Evolutionary conservation across 2,329 filamentous ascomycete species (phyloP).

Genomic region (Leptosphaerulina australis): DNA sequence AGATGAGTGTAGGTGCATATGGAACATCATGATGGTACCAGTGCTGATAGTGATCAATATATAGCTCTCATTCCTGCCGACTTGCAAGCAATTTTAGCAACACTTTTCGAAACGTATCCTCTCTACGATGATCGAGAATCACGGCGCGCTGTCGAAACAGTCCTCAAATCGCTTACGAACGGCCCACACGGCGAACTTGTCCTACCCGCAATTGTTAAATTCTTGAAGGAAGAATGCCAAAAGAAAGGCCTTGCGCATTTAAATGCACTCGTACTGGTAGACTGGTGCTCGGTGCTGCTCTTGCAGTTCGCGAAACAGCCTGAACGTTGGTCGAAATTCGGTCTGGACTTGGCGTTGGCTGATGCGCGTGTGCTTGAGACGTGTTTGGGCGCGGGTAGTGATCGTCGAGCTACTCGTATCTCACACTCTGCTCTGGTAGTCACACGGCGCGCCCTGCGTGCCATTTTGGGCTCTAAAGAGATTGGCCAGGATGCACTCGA

Average conservation of each 20-base stretch:
- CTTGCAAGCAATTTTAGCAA: conserved; percentile 64
- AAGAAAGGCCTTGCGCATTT: conserved; percentile 78
- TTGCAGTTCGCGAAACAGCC: conserved; percentile 68
- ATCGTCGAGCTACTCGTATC: conserved; percentile 58
- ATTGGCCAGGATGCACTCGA: conserved; percentile 66
- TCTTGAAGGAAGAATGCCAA: conserved; percentile 72
- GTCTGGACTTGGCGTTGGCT: conserved; percentile 68
- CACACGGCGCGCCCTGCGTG: conserved; percentile 79
- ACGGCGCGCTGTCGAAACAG: conserved; percentile 80
- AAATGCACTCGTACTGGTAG: conserved; percentile 85
- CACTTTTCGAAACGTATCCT: conserved; percentile 86
- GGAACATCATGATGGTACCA: not conserved
- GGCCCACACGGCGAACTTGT: conserved; percentile 62
- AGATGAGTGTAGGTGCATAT: conserved; percentile 49
- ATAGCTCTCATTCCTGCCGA: conserved; percentile 51
- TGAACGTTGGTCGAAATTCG: conserved; percentile 67
- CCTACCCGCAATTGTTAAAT: conserved; percentile 68
- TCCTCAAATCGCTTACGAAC: conserved; percentile 71
- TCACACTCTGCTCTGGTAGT: conserved; percentile 76
- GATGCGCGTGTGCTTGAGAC: conserved; percentile 78
- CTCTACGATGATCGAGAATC: conserved; percentile 87
- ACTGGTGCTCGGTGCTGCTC: conserved; percentile 85
- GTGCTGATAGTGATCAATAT: conserved; percentile 20
- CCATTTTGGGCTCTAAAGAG: conserved; percentile 66
- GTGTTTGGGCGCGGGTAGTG: conserved; percentile 63